Evolutionary conservation across 345 rosid species (phyloP).

Genomic region (Erucastrum elatum): DNA sequence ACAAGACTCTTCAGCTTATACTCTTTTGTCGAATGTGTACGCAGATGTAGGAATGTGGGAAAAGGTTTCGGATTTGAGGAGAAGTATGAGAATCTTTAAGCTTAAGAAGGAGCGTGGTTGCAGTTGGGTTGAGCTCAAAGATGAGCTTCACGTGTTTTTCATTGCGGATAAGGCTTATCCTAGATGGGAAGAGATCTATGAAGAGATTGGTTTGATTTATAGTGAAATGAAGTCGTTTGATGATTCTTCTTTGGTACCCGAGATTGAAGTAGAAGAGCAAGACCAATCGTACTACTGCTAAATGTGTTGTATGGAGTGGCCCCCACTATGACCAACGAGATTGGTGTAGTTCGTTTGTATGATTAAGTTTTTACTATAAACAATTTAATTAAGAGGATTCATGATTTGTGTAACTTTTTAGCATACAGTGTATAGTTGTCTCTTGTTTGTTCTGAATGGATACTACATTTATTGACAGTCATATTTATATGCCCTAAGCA

Average conservation of each 20-base stretch:
- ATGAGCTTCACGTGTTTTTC: slow-evolving; percentile 73
- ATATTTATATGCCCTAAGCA: too few species aligned
- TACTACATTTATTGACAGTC: too few species aligned
- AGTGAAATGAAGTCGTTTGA: slow-evolving; percentile 55
- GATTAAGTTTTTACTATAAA: background rate
- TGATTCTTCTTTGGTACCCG: slow-evolving; percentile 18
- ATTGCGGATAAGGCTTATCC: slow-evolving; percentile 72
- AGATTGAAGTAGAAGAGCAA: slow-evolving; percentile 17
- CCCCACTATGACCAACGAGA: background rate
- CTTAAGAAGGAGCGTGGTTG: slow-evolving; percentile 93
- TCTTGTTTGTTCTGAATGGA: background rate
- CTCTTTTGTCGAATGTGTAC: slow-evolving; percentile 78
- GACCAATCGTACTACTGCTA: slow-evolving; percentile 17
- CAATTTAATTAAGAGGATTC: slow-evolving; percentile 3
- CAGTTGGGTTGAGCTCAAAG: slow-evolving; percentile 89
- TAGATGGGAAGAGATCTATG: slow-evolving; percentile 58
- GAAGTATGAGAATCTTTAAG: slow-evolving; percentile 59
- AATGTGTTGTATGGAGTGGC: too few species aligned
- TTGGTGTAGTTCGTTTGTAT: background rate
- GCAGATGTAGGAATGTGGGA: slow-evolving; percentile 93
- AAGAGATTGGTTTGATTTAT: slow-evolving; percentile 50
- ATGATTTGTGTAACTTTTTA: background rate
- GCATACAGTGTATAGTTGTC: background rate
- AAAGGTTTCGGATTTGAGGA: slow-evolving; percentile 67
- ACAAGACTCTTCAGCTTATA: slow-evolving; percentile 74